These are phyloP conservation scores for Talaromyces stipitatus DNA, from an alignment of 495 filamentous ascomycete species.

Conservation along the genomic window DNA sequence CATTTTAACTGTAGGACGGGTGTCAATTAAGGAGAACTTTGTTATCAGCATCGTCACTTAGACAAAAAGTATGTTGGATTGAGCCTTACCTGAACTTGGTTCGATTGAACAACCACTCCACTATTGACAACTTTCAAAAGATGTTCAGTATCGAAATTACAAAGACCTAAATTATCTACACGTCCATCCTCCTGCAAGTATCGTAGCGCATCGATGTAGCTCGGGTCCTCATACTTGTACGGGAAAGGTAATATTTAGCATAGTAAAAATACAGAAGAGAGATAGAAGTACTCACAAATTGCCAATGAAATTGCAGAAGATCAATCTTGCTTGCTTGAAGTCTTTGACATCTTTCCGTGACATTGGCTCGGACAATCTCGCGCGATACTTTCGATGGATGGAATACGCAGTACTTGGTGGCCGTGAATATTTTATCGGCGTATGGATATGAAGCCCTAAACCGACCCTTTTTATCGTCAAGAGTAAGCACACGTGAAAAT, in stretches of 20 bases:
- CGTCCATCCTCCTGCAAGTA: slow-evolving; percentile 23
- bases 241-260: background rate
- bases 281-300: slow-evolving; percentile 23
- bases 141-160: slow-evolving; percentile 35
- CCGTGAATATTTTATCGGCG: slow-evolving; percentile 22
- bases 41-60: background rate
- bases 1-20: slow-evolving; percentile 25
- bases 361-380: slow-evolving; percentile 23
- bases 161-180: slow-evolving; percentile 27
- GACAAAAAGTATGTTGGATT: background rate
- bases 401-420: slow-evolving; percentile 34
- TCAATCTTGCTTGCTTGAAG: slow-evolving; percentile 26
- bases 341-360: slow-evolving; percentile 27
- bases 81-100: slow-evolving; percentile 31
- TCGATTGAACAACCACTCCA: slow-evolving; percentile 23
- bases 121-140: slow-evolving; percentile 25
- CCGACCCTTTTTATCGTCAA: slow-evolving; percentile 29
- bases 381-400: slow-evolving; percentile 21
- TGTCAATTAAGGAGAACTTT: slow-evolving; percentile 35
- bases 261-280: background rate
- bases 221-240: slow-evolving; percentile 26
- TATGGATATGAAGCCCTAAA: slow-evolving; percentile 24
- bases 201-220: slow-evolving; percentile 28
- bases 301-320: slow-evolving; percentile 40
- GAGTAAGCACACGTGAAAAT: too few species aligned